These are phyloP conservation scores for Macadamia tetraphylla DNA, from an alignment of 164 flowering plant genomes.

Conservation along the genomic window DNA sequence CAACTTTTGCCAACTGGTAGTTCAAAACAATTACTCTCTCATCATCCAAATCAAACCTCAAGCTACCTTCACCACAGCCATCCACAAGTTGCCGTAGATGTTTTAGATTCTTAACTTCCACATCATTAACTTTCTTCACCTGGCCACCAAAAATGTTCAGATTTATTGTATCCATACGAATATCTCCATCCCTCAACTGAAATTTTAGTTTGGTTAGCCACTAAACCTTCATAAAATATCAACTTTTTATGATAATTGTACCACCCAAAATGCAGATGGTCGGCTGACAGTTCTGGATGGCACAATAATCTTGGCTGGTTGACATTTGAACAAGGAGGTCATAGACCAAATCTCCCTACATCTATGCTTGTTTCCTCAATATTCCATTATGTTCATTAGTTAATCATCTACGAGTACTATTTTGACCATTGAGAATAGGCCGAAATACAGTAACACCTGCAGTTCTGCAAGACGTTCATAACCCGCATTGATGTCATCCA, in stretches of 20 bases:
- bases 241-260: background rate
- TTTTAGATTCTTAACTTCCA: slow-evolving; percentile 66
- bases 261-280: background rate
- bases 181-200: background rate
- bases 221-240: background rate
- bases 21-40: slow-evolving; percentile 75
- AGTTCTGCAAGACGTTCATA: slow-evolving; percentile 87
- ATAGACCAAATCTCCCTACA: background rate
- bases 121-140: slow-evolving; percentile 75
- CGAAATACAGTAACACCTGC: slow-evolving; percentile 43
- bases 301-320: background rate
- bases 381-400: background rate
- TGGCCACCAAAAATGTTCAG: slow-evolving; percentile 18
- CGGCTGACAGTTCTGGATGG: background rate
- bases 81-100: slow-evolving; percentile 72
- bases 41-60: slow-evolving; percentile 89
- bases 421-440: background rate
- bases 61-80: slow-evolving; percentile 39
- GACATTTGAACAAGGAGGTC: background rate
- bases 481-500: slow-evolving; percentile 92
- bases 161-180: too few relatives aligned
- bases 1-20: slow-evolving; percentile 52
- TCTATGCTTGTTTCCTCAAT: background rate
- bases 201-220: background rate
- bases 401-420: background rate